Percentiles rank a stretch among this genome's conserved stretches.
Conservation (phyloP, 495 filamentous ascomycete species). For the Podospora fimiseda region DNA sequence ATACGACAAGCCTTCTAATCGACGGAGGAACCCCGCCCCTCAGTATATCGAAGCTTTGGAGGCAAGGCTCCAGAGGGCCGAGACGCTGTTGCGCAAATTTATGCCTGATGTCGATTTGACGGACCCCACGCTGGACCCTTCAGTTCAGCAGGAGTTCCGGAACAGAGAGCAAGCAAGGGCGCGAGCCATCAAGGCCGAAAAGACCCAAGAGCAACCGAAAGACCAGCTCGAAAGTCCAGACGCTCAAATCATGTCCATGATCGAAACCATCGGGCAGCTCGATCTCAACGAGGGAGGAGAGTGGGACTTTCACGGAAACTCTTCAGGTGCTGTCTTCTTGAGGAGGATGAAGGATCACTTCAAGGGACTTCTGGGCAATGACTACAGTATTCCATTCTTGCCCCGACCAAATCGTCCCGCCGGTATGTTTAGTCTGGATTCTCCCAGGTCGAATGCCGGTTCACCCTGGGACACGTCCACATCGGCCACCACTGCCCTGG, state of each 20-base stretch:
- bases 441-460: slow-evolving; percentile 55
- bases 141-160: slow-evolving; percentile 53
- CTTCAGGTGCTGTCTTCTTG: slow-evolving; percentile 84
- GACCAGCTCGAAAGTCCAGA: slow-evolving; percentile 49
- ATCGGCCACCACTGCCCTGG: slow-evolving; percentile 16
- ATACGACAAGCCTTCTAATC: slow-evolving; percentile 95
- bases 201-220: slow-evolving; percentile 16
- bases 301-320: slow-evolving; percentile 93
- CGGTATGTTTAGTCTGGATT: slow-evolving; percentile 52
- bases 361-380: slow-evolving; percentile 52
- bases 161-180: slow-evolving; percentile 40
- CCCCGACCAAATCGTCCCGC: slow-evolving; percentile 34
- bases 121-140: slow-evolving; percentile 70
- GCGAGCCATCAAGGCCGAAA: slow-evolving; percentile 28
- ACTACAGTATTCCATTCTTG: slow-evolving; percentile 43
- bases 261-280: slow-evolving; percentile 78
- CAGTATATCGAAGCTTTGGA: slow-evolving; percentile 94
- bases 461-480: slow-evolving; percentile 53
- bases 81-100: slow-evolving; percentile 70
- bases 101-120: slow-evolving; percentile 80
- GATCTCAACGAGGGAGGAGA: slow-evolving; percentile 88
- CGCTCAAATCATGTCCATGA: slow-evolving; percentile 86
- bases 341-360: slow-evolving; percentile 80
- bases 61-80: slow-evolving; percentile 73
- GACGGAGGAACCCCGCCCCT: slow-evolving; percentile 87